Base-by-base conservation (phyloP, 106 monocot species). In the Acorus gramineus region DNA sequence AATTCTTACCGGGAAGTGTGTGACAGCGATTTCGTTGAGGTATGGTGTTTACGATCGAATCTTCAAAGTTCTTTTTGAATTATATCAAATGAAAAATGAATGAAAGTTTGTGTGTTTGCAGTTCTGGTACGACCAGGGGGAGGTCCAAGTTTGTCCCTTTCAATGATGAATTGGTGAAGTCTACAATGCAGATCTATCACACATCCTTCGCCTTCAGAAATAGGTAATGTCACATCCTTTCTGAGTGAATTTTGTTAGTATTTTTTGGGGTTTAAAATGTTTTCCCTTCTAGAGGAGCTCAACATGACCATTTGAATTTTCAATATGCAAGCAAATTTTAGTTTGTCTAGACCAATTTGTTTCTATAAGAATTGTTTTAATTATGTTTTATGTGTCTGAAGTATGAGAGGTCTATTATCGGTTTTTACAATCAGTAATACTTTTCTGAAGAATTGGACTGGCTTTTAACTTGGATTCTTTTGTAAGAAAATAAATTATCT, bases 121-220 rank as follows among this genome's bases (percentile, higher is more conserved):
- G 69, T 42, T 69, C 69, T 42, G 69, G 69, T 7, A 69, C 69
- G 14, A 69, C 69, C 2, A 4, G 59, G 11, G 69, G 69, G 7
- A 69, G 50, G 49, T 28, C 69, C 8, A 69, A 69, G 59, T 69
- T 28, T 12, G 44, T 69, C 14, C 69, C 69, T 28, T 69, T 69
- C 69, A 69, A 58, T 43, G 69, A 69, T 8, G 69, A 58, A 42
- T 53, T 69, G 8, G 69, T 69, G 47, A 7, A 6, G 13, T 49
- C 69, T 8, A 69, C 69, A 12, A 69, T 69, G 69, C 49, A 69
- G 43, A 69, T 69, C 44, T 69, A 57, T 46, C 52, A 46, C n/a
- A 69, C 59, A 5, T 69, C 69, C 4, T 69, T 50, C n/a, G 69
- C 69, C n/a, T 69, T 59, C 49, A 47, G 69, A 44, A 69, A 69